Evolutionary conservation across 768 basidiomycete genomes (phyloP).

Genomic region (Saitozyma podzolica): DNA sequence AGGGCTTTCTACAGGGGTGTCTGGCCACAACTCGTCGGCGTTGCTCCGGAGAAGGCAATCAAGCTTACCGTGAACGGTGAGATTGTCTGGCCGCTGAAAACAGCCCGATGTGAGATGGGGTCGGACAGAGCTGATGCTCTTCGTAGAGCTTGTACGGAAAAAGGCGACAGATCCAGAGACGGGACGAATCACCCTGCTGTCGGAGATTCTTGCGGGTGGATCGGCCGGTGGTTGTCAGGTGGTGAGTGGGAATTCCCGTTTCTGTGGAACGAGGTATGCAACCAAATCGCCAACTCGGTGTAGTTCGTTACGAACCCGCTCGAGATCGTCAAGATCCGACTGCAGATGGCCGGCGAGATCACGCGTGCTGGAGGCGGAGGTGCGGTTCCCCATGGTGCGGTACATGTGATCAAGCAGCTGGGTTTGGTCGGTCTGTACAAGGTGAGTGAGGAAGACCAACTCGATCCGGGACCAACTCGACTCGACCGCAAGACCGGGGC

Average conservation of each 20-base stretch:
- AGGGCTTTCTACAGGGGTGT: slow-evolving; percentile 84
- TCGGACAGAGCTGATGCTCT: background rate
- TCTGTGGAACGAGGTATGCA: background rate
- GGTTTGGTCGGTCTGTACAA: slow-evolving; percentile 90
- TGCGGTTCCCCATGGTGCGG: slow-evolving; percentile 71
- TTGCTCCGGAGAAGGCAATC: slow-evolving; percentile 65
- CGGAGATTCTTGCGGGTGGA: slow-evolving; percentile 91
- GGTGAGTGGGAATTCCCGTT: slow-evolving; percentile 60
- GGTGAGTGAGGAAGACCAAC: slow-evolving; percentile 10
- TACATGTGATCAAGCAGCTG: slow-evolving; percentile 88
- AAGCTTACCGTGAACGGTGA: slow-evolving; percentile 92
- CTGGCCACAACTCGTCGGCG: slow-evolving; percentile 83
- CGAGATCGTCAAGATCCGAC: slow-evolving; percentile 49
- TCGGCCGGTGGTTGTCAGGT: slow-evolving; percentile 96
- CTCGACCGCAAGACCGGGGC: too few species aligned
- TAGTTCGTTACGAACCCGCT: slow-evolving; percentile 97
- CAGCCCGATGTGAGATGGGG: background rate
- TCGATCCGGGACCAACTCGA: background rate
- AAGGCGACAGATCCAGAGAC: slow-evolving; percentile 91
- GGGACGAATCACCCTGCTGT: slow-evolving; percentile 83
- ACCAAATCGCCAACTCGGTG: background rate
- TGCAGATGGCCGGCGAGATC: slow-evolving; percentile 69
- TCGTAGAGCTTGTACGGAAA: slow-evolving; percentile 68
- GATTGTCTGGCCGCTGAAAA: slow-evolving; percentile 57
- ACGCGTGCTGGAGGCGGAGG: slow-evolving; percentile 76